Evolutionary conservation across 139 green algal genomes (phyloP), one percentile per base, ranked within the genome.

Genomic region (Volvox africanus): DNA sequence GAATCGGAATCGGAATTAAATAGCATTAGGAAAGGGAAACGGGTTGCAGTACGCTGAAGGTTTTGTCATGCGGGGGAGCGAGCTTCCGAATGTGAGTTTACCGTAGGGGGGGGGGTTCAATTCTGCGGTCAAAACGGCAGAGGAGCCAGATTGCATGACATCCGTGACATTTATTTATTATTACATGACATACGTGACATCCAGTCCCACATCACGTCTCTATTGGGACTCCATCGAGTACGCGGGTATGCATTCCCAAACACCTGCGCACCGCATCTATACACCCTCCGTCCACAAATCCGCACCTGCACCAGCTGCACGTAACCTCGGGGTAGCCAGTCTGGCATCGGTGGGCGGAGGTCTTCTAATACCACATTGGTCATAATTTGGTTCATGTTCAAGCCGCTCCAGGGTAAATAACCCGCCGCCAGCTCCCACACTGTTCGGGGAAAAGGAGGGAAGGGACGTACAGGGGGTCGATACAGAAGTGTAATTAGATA

Each of bases 351-450:
- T 0, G 81, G 81, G 2, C 81, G 55, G 14, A 32, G 81, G 55
- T 87, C 81, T 33, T 87, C 81, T n/a, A 87, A n/a, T 2, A 87
- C 81, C 81, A 87, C 81, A 12, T 33, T 61, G 17, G 81, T 33
- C 18, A 87, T 61, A 20, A 87, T 26, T 36, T 86, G 80, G 28
- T 32, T 37, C 2, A 67, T 19, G 30, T 11, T 87, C 18, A 87
- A 62, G 0, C 81, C 81, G 5, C 12, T 11, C 81, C 81, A 87
- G 1, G 81, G 81, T 21, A 22, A 21, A 0, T 28, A 18, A 0
- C 81, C 81, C 81, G 50, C 18, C 0, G 61, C 30, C 61, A 87
- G 81, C 81, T 87, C 81, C 81, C 81, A 87, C 81, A 87, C 81
- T 87, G 55, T 6, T 35, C 2, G 73, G 73, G 26, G 73, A 35